Evolutionary conservation across 129 eudicot species (phyloP).

Genomic region (Rutidosis leptorrhynchoides): DNA sequence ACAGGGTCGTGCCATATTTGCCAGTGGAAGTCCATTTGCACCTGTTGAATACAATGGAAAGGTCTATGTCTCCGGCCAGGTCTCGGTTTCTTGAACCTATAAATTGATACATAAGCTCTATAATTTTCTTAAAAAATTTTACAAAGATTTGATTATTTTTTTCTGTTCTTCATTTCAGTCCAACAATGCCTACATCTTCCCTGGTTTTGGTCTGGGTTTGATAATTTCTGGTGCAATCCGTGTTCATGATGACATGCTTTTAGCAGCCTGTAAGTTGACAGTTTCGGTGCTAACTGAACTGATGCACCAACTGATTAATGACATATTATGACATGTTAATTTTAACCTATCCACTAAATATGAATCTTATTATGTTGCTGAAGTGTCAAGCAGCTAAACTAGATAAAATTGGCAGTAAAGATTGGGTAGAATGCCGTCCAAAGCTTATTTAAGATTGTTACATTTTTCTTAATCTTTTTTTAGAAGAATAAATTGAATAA

Average conservation of each 20-base stretch:
- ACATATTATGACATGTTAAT: conserved; percentile 8
- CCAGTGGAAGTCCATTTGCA: conserved; percentile 91
- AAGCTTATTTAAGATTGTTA: neutral
- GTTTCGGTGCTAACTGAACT: neutral
- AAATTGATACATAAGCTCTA: neutral
- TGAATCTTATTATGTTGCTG: neutral
- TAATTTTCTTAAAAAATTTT: conserved; percentile 7
- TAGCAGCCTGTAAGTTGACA: conserved; percentile 82
- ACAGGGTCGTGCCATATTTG: conserved; percentile 87
- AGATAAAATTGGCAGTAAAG: neutral
- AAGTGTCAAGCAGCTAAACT: neutral
- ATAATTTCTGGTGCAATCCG: conserved; percentile 95
- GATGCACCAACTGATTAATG: neutral
- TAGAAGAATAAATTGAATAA: neutral
- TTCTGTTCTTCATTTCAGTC: conserved; percentile 41
- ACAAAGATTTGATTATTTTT: conserved; percentile 20
- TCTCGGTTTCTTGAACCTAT: conserved; percentile 27
- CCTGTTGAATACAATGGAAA: conserved; percentile 82
- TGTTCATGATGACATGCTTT: conserved; percentile 94
- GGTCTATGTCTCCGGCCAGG: conserved; percentile 81
- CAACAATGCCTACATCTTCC: conserved; percentile 92
- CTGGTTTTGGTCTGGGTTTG: conserved; percentile 95
- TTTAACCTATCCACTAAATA: neutral
- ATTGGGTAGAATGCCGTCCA: neutral
- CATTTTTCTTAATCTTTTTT: neutral